A percentile compares a stretch with the other conserved stretches of the same genome.
Conservation (phyloP, 1,284 basidiomycete species). For the Golubevia sp. region DNA sequence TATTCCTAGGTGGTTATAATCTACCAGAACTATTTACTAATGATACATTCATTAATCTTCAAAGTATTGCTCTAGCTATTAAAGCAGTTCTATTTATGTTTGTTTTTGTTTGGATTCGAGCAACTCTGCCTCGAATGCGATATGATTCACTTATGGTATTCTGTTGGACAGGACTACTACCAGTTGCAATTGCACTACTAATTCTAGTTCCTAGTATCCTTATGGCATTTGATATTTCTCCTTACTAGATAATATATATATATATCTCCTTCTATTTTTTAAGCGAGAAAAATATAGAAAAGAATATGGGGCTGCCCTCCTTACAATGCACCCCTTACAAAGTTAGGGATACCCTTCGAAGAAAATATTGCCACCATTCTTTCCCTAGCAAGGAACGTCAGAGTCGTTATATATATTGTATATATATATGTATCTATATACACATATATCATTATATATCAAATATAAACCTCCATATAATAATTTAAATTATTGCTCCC, state of each 20-base stretch:
- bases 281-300: background rate
- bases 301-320: no score
- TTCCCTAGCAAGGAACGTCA: no score
- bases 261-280: background rate
- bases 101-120: constrained; percentile 62
- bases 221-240: constrained; percentile 56
- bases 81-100: constrained; percentile 62
- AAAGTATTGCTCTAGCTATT: constrained; percentile 58
- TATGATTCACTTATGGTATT: constrained; percentile 61
- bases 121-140: constrained; percentile 62
- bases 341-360: no score
- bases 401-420: no score
- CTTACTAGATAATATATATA: constrained; percentile 24
- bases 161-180: constrained; percentile 61
- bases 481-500: no score
- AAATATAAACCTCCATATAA: no score
- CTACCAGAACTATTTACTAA: constrained; percentile 57
- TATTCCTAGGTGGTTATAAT: constrained; percentile 62
- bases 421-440: no score
- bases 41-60: constrained; percentile 60
- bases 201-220: constrained; percentile 59
- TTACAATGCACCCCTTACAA: no score
- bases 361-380: no score
- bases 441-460: no score
- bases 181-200: constrained; percentile 58